Evolutionary conservation across 75 land plant genomes (phyloP), one percentile per base, ranked within the genome.

Genomic region (Gnetum montanum): DNA sequence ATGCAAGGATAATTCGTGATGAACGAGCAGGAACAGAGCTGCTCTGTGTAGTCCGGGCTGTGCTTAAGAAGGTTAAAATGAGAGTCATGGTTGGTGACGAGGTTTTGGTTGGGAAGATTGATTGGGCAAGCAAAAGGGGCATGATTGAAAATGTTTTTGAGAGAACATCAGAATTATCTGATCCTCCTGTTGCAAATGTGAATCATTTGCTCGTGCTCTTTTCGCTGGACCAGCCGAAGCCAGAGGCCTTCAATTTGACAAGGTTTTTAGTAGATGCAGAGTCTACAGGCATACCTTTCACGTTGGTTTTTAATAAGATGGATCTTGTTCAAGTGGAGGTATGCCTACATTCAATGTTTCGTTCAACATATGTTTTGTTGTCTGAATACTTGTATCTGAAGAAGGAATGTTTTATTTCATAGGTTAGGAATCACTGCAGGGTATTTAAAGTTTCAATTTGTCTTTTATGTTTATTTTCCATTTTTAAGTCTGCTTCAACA

Each of bases 151-250:
- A 93, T 57, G 98, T 85, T 12, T 80, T 77, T 41, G 73, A 69
- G 61, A 65, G 98, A 75, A 60, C 43, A 4, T 68, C 84, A 10
- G 90, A 82, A 71, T 54, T 84, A 59, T n/a, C 54, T 1, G 90
- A 93, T 52, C 98, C 98, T 31, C 86, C 89, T 5, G 90, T 88
- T 10, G 94, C 98, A 13, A 93, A 93, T 75, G 98, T 93, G 52
- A 86, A 93, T 58, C 83, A 77, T 60, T 43, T 93, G 64, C 46
- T 93, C 23, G 84, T 93, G 49, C 62, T 93, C 7, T 85, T 88
- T 62, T 71, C 98, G 6, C 43, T 92, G 61, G 98, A 88, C 7
- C 86, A 75, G 62, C 98, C 98, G 15, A 78, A 68, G 63, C 35
- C 72, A 34, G 98, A 93, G 70, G 71, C 82, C 6, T 68, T 63